Conservation (phyloP, 176 grass and related monocot genomes). For the Eleusine indica region DNA sequence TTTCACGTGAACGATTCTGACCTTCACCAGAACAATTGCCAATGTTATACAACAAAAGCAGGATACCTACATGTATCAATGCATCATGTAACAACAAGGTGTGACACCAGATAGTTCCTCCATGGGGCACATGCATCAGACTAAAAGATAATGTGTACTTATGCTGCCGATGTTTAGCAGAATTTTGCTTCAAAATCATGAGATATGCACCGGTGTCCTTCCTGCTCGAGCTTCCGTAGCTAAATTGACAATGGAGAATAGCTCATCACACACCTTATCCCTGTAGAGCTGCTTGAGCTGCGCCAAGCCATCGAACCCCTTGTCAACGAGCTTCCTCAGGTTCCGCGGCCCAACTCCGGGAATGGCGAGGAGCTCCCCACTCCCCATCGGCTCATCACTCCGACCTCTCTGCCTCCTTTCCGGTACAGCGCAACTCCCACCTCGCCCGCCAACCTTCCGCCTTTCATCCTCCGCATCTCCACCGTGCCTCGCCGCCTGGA, state of each 20-base stretch:
- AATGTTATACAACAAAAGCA: background rate
- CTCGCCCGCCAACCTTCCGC: background rate
- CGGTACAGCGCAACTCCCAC: slow-evolving; percentile 8
- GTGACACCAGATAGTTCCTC: no score
- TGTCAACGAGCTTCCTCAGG: slow-evolving; percentile 84
- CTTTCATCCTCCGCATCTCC: slow-evolving; percentile 21
- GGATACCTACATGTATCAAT: no score
- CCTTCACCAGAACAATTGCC: background rate
- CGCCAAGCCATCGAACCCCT: slow-evolving; percentile 71
- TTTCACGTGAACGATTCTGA: background rate
- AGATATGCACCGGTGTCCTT: no score
- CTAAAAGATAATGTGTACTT: background rate
- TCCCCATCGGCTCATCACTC: slow-evolving; percentile 39
- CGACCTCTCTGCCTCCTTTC: slow-evolving; percentile 61
- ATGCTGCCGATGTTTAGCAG: background rate
- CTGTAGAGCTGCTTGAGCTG: slow-evolving; percentile 91
- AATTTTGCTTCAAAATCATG: background rate
- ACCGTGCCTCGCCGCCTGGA: slow-evolving; percentile 35
- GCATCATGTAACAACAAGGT: no score
- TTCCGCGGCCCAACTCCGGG: slow-evolving; percentile 80
- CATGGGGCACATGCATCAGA: background rate
- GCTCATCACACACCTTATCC: slow-evolving; percentile 62
- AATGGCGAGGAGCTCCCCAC: slow-evolving; percentile 74
- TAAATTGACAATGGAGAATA: background rate
- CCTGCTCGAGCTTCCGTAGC: no score